A percentile compares a stretch with the other conserved stretches of the same genome.
Evolutionary conservation across 2,329 filamentous ascomycete genomes (phyloP).

Genomic region (Cladosporium phlei): DNA sequence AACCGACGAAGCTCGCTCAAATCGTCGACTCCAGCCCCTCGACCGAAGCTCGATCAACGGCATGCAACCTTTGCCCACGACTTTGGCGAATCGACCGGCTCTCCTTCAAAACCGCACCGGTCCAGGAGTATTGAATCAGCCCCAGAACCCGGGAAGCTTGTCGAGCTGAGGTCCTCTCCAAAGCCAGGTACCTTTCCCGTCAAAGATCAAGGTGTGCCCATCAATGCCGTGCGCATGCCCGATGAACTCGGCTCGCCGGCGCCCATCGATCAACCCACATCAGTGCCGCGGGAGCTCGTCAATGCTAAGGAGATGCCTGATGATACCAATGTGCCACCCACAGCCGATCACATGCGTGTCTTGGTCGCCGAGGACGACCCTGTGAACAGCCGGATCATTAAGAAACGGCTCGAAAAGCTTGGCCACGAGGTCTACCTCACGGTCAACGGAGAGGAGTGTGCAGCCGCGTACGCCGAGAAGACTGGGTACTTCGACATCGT

Average conservation of each 20-base stretch:
- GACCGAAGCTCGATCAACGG: slow-evolving; percentile 26
- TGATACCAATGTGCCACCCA: slow-evolving; percentile 15
- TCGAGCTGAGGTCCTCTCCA: slow-evolving; percentile 43
- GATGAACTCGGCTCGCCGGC: slow-evolving; percentile 33
- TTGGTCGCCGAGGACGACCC: slow-evolving; percentile 85
- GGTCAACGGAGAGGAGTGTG: slow-evolving; percentile 80
- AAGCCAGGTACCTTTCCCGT: slow-evolving; percentile 38
- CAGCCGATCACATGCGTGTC: slow-evolving; percentile 53
- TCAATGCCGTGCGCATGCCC: slow-evolving; percentile 45
- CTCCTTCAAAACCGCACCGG: slow-evolving; percentile 15
- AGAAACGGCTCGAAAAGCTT: slow-evolving; percentile 71
- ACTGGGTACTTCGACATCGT: slow-evolving; percentile 67
- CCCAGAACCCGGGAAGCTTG: slow-evolving; percentile 21
- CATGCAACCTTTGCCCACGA: slow-evolving; percentile 19
- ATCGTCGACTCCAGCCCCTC: background rate
- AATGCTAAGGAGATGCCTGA: background rate
- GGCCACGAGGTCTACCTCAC: slow-evolving; percentile 69
- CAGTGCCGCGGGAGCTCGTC: background rate
- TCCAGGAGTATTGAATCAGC: slow-evolving; percentile 22
- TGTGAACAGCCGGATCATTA: slow-evolving; percentile 76
- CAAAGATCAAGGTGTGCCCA: slow-evolving; percentile 36
- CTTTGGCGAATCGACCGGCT: background rate
- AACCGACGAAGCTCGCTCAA: slow-evolving; percentile 4
- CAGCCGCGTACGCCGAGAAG: slow-evolving; percentile 61
- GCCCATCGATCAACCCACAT: background rate